Conservation (phyloP, 2,329 filamentous ascomycete species). For the Trichophyton mentagrophytes region DNA sequence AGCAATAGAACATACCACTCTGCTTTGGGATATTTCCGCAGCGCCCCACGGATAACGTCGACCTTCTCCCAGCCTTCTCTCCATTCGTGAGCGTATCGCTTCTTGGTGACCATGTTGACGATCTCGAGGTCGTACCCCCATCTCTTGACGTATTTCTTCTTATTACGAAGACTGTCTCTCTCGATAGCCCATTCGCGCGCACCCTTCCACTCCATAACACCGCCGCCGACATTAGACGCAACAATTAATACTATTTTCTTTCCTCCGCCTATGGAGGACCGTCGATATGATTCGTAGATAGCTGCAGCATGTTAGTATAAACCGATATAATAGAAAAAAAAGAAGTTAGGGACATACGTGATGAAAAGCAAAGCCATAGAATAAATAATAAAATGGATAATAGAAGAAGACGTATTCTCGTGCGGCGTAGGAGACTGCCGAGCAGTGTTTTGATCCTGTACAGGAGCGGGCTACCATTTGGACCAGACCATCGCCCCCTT, state of each 20-base stretch:
- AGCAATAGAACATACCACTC: constrained; percentile 59
- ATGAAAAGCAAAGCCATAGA: constrained; percentile 55
- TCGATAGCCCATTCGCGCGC: constrained; percentile 97
- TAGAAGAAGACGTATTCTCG: constrained; percentile 51
- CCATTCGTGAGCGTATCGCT: constrained; percentile 97
- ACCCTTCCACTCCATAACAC: constrained; percentile 98
- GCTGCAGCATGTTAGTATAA: constrained; percentile 30
- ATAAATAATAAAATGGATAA: constrained; percentile 48
- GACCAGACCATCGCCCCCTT: constrained; percentile 44
- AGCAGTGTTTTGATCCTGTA: constrained; percentile 25
- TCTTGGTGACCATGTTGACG: constrained; percentile 97
- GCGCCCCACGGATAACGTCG: constrained; percentile 73
- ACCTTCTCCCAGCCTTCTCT: constrained; percentile 99
- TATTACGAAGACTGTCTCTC: constrained; percentile 88
- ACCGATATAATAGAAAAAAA: background rate
- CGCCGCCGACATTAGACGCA: constrained; percentile 84
- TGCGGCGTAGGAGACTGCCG: constrained; percentile 47
- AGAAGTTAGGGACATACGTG: constrained; percentile 47
- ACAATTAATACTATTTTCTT: constrained; percentile 88
- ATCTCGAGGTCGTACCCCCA: constrained; percentile 97
- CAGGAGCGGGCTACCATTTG: constrained; percentile 22
- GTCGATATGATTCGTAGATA: constrained; percentile 51
- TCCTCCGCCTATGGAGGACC: constrained; percentile 65
- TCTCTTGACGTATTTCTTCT: constrained; percentile 68
- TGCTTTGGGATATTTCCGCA: constrained; percentile 87